Evolutionary conservation across 495 filamentous ascomycete genomes (phyloP).

Genomic region (Pyronema domesticum): DNA sequence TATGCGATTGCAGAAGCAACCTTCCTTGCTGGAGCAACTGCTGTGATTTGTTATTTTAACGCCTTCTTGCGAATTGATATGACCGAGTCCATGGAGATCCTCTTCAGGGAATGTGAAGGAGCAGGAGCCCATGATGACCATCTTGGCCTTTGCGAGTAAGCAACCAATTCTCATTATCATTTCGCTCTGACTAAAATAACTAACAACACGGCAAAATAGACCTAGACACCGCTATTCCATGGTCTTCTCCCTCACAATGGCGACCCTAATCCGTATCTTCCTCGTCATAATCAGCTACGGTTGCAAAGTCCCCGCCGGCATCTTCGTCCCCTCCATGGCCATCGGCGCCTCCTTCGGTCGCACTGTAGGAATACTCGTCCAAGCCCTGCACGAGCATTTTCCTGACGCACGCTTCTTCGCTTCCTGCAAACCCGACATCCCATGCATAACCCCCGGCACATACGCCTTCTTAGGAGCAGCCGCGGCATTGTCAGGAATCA

Average conservation of each 20-base stretch:
- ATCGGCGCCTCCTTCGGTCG: constrained; percentile 86
- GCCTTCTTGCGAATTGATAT: constrained; percentile 94
- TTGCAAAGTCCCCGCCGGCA: constrained; percentile 93
- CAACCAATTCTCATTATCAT: background rate
- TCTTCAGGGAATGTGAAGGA: constrained; percentile 79
- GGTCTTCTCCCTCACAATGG: constrained; percentile 59
- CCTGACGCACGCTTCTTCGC: constrained; percentile 71
- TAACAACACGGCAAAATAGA: background rate
- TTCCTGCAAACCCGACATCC: constrained; percentile 75
- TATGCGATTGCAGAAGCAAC: constrained; percentile 82
- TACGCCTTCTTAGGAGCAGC: constrained; percentile 89
- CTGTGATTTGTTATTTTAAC: constrained; percentile 86
- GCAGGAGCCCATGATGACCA: constrained; percentile 77
- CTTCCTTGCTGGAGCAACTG: constrained; percentile 63
- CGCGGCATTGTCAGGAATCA: constrained; percentile 92
- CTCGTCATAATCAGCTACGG: constrained; percentile 95
- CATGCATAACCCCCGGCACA: constrained; percentile 89
- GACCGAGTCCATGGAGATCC: constrained; percentile 97
- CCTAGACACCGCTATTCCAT: constrained; percentile 44
- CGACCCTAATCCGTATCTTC: constrained; percentile 62
- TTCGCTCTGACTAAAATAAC: background rate
- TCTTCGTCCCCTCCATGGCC: constrained; percentile 97
- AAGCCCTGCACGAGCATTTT: constrained; percentile 68
- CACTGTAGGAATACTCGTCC: constrained; percentile 85
- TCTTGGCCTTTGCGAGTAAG: constrained; percentile 57